These are phyloP conservation scores for Scytalidium sp. DNA, from an alignment of 2,329 filamentous ascomycete species.

Conservation along the genomic window DNA sequence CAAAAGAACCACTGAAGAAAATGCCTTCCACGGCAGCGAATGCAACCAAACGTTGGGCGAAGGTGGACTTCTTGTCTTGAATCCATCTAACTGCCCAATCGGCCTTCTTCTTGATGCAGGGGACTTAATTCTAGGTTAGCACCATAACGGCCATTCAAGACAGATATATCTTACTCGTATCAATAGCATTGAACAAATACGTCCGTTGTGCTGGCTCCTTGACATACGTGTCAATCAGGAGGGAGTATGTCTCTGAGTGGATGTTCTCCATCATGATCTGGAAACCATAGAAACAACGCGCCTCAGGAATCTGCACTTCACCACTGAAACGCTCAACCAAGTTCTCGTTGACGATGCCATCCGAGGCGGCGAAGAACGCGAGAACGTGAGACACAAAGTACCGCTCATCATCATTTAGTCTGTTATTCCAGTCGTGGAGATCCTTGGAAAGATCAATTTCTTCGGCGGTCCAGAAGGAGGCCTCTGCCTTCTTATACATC, in stretches of 20 bases:
- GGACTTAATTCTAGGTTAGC: conserved; percentile 54
- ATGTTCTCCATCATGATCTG: conserved; percentile 99
- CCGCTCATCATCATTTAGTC: conserved; percentile 91
- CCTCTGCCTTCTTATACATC: conserved; percentile 99
- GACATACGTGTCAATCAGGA: conserved; percentile 98
- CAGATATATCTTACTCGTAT: conserved; percentile 71
- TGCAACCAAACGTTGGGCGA: conserved; percentile 91
- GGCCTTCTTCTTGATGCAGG: conserved; percentile 97
- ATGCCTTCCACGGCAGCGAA: conserved; percentile 99
- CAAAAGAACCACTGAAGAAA: conserved; percentile 99
- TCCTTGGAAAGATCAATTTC: conserved; percentile 99
- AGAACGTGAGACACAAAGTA: conserved; percentile 99
- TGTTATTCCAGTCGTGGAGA: conserved; percentile 98
- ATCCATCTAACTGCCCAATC: conserved; percentile 98
- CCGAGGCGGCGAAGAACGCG: conserved; percentile 97
- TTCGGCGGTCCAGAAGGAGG: conserved; percentile 99
- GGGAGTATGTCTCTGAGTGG: conserved; percentile 98
- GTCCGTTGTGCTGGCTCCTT: conserved; percentile 93
- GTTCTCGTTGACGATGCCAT: conserved; percentile 99
- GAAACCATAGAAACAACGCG: conserved; percentile 99
- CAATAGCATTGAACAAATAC: conserved; percentile 97
- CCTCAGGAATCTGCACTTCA: conserved; percentile 96
- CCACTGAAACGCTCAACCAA: conserved; percentile 95
- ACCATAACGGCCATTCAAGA: conserved; percentile 1
- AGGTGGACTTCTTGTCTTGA: conserved; percentile 86